Conservation (phyloP, 345 rosid species). For the Ricinus communis region DNA sequence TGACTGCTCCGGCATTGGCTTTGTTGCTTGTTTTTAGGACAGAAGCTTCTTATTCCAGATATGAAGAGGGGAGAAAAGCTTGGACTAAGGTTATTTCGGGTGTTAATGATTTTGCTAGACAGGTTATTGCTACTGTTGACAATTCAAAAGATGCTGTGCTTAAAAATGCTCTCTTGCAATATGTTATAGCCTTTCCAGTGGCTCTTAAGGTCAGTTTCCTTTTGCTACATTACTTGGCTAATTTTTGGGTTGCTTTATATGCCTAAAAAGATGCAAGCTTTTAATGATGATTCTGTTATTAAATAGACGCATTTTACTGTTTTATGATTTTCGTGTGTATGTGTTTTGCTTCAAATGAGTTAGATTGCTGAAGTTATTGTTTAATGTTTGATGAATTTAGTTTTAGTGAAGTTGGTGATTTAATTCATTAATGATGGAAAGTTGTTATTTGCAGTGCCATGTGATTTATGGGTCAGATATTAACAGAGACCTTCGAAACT, state of each 20-base stretch:
- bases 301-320: background rate
- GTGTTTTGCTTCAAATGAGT: background rate
- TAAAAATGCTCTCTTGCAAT: constrained; percentile 54
- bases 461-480: constrained; percentile 69
- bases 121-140: constrained; percentile 48
- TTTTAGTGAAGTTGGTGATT: constrained; percentile 20
- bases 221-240: background rate
- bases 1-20: constrained; percentile 90
- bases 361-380: background rate
- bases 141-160: constrained; percentile 45
- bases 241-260: background rate
- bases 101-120: constrained; percentile 70
- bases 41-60: constrained; percentile 94
- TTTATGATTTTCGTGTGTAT: too few species aligned
- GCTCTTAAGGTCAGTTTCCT: constrained; percentile 65
- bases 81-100: constrained; percentile 79
- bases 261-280: background rate
- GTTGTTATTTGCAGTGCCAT: constrained; percentile 68
- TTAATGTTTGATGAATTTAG: background rate
- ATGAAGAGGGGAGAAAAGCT: constrained; percentile 72
- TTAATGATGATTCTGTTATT: background rate
- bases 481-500: constrained; percentile 51
- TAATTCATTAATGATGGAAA: background rate
- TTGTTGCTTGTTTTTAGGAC: constrained; percentile 85
- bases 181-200: constrained; percentile 79